Conservation (phyloP, 164 flowering plant species). For the Taxillus chinensis region DNA sequence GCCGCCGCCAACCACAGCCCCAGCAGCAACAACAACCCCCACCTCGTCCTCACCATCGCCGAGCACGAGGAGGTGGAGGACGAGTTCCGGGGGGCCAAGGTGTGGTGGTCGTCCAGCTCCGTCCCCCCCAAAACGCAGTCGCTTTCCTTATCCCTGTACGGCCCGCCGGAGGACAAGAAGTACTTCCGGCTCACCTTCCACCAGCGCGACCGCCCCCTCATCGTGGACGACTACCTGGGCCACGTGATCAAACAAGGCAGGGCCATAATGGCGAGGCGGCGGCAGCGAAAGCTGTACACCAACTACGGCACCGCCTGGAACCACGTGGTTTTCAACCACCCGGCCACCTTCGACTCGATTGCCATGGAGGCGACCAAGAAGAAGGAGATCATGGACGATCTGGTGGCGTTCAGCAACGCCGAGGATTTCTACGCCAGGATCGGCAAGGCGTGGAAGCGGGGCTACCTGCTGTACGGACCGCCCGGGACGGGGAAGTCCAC, state of each 20-base stretch:
- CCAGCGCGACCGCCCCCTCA: background rate
- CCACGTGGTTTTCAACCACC: slow-evolving; percentile 1
- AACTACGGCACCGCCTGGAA: background rate
- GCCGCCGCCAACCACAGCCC: background rate
- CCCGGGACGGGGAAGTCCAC: slow-evolving; percentile 6
- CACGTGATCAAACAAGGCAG: background rate
- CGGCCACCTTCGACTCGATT: background rate
- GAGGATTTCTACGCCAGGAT: slow-evolving; percentile 1
- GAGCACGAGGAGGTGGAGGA: slow-evolving; percentile 1
- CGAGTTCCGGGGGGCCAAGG: slow-evolving; percentile 1
- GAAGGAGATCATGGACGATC: slow-evolving; percentile 1
- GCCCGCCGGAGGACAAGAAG: background rate
- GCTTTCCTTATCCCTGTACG: background rate
- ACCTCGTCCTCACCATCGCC: slow-evolving; percentile 4
- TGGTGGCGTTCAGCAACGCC: background rate
- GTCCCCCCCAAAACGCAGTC: background rate
- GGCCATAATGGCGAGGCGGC: background rate
- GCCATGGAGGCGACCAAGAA: slow-evolving; percentile 4
- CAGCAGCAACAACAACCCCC: background rate
- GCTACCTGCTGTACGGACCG: slow-evolving; percentile 2
- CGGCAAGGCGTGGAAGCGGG: slow-evolving; percentile 2
- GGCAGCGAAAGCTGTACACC: slow-evolving; percentile 7
- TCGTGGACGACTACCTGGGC: background rate
- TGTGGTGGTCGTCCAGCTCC: slow-evolving; percentile 2
- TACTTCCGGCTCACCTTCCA: slow-evolving; percentile 4